Percentiles rank a stretch among this genome's conserved stretches.
These are phyloP conservation scores for Glycine latifolia DNA, from an alignment of 306 rosid genomes.

Conservation along the genomic window DNA sequence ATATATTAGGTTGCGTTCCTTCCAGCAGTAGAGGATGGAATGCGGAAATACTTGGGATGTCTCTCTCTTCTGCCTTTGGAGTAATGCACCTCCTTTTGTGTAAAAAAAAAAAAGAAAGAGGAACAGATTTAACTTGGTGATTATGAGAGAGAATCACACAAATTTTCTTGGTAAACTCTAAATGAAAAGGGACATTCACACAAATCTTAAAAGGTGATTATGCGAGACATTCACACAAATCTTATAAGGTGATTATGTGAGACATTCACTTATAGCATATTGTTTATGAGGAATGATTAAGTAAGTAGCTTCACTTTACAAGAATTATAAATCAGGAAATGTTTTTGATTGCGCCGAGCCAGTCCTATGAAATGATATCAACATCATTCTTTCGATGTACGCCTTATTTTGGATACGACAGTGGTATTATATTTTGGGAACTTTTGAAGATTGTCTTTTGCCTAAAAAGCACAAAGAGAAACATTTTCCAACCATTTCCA, in stretches of 20 bases:
- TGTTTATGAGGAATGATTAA: not conserved
- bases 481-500: not conserved
- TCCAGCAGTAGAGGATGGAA: no score
- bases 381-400: not conserved
- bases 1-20: no score
- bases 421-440: not conserved
- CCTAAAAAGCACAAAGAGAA: not conserved
- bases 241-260: no score
- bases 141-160: not conserved
- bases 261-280: no score
- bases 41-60: no score
- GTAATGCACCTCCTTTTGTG: no score
- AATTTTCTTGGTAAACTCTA: not conserved
- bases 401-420: not conserved
- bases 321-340: not conserved
- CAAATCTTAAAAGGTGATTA: no score
- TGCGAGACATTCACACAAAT: no score
- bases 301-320: not conserved
- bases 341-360: not conserved
- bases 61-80: no score
- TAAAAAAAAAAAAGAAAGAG: no score
- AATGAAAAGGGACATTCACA: not conserved
- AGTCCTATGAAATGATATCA: not conserved
- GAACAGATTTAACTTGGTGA: not conserved
- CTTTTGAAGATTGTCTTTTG: conserved; percentile 1